A percentile compares a stretch with the other conserved stretches of the same genome.
phyloP scores from a whole-genome alignment of 2,329 filamentous ascomycete genomes.

The Onygenales sp. region DNA sequence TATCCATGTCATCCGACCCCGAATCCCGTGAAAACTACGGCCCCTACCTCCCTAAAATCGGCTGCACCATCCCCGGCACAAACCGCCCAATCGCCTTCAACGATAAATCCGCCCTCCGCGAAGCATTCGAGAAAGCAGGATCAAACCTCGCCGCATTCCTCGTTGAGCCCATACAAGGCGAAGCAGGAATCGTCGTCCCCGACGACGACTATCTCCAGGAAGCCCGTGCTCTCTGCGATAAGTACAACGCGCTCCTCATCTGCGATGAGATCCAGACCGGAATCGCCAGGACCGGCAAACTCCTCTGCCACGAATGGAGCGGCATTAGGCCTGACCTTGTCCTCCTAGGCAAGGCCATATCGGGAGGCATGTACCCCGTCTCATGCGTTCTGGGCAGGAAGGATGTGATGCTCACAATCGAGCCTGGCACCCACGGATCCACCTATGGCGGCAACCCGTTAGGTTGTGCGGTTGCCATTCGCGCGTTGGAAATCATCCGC shows the following conservation, averaged over 20 bases:
- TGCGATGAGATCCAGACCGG: slow-evolving; percentile 98
- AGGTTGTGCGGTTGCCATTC: slow-evolving; percentile 89
- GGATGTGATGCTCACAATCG: slow-evolving; percentile 90
- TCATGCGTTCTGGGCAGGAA: slow-evolving; percentile 80
- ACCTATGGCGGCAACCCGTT: slow-evolving; percentile 98
- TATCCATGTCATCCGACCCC: slow-evolving; percentile 89
- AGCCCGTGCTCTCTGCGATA: slow-evolving; percentile 77
- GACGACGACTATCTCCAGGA: slow-evolving; percentile 76
- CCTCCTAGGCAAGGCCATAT: slow-evolving; percentile 93
- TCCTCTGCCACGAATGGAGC: slow-evolving; percentile 91
- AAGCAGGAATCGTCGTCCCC: slow-evolving; percentile 92
- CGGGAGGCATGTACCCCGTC: slow-evolving; percentile 98
- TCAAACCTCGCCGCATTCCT: slow-evolving; percentile 84
- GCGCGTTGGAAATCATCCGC: slow-evolving; percentile 84
- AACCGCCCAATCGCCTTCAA: slow-evolving; percentile 76
- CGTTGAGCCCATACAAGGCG: slow-evolving; percentile 93
- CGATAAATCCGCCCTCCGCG: slow-evolving; percentile 69
- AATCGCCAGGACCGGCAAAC: slow-evolving; percentile 85
- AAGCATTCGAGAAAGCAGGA: slow-evolving; percentile 69
- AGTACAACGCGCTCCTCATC: slow-evolving; percentile 92
- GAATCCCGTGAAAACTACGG: slow-evolving; percentile 97
- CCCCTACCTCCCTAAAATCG: slow-evolving; percentile 84
- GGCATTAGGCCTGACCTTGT: slow-evolving; percentile 93
- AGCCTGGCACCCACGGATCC: slow-evolving; percentile 92
- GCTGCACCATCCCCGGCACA: slow-evolving; percentile 65